A percentile compares a stretch with the other conserved stretches of the same genome.
These are phyloP conservation scores for Microascus cirrosus DNA, from an alignment of 2,329 filamentous ascomycete species.

Conservation along the genomic window DNA sequence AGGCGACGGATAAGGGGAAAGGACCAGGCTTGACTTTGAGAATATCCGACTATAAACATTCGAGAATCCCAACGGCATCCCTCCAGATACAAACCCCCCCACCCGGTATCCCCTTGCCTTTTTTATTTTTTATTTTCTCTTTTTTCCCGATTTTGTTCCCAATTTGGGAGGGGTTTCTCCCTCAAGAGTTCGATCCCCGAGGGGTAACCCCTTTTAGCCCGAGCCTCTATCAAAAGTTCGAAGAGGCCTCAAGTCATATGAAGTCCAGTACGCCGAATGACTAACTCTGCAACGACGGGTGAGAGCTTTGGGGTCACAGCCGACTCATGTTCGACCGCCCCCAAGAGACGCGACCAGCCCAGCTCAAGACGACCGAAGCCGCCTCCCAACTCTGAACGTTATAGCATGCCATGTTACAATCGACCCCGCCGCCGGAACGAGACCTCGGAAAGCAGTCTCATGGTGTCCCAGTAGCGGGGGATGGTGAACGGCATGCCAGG, in stretches of 20 bases:
- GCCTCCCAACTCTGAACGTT: neutral
- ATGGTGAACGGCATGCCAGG: neutral
- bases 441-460: neutral
- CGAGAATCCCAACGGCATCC: conserved; percentile 2
- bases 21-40: conserved; percentile 4
- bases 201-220: neutral
- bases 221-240: too few species aligned
- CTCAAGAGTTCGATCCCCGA: too few species aligned
- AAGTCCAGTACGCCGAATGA: neutral
- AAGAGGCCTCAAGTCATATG: neutral
- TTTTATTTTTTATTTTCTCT: neutral
- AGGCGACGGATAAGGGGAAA: neutral
- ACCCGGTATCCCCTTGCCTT: neutral
- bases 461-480: conserved; percentile 15
- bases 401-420: neutral
- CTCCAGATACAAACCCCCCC: conserved; percentile 1
- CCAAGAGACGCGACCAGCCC: conserved; percentile 36
- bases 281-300: neutral
- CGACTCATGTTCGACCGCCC: conserved; percentile 2
- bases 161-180: neutral
- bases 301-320: conserved; percentile 4
- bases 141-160: neutral
- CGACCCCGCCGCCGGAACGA: neutral
- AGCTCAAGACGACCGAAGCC: conserved; percentile 14
- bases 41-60: neutral